These are phyloP conservation scores for Schwanniomyces vanrijiae DNA, from an alignment of 805 yeast species.

Conservation along the genomic window DNA sequence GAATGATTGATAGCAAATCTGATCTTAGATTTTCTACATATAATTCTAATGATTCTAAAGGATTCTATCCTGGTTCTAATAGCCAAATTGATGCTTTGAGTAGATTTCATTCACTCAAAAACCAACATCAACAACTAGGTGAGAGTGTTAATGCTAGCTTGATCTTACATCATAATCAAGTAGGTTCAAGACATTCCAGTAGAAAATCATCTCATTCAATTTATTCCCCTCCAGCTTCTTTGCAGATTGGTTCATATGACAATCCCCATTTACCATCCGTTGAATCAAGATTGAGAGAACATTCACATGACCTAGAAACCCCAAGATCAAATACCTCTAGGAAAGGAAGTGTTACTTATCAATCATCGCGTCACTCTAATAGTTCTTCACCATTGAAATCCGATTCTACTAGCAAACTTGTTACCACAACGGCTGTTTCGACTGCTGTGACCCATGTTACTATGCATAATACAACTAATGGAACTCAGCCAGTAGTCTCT, in stretches of 20 bases:
- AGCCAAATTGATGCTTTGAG: constrained; percentile 46
- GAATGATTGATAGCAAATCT: constrained; percentile 63
- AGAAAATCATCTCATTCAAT: constrained; percentile 33
- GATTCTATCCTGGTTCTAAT: constrained; percentile 14
- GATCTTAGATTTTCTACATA: constrained; percentile 43
- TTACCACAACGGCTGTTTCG: constrained; percentile 22
- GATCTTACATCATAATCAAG: constrained; percentile 24
- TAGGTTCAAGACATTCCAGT: constrained; percentile 20
- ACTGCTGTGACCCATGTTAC: constrained; percentile 24
- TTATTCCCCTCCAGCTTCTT: constrained; percentile 17
- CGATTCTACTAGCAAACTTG: constrained; percentile 12
- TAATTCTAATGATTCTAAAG: constrained; percentile 10
- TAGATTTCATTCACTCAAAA: constrained; percentile 51
- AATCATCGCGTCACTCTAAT: neutral
- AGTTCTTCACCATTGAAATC: constrained; percentile 15
- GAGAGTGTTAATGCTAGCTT: constrained; percentile 57
- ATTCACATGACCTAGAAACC: constrained; percentile 4
- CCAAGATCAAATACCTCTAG: neutral
- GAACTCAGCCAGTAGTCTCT: constrained; percentile 4
- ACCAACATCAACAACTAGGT: constrained; percentile 53
- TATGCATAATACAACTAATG: constrained; percentile 7
- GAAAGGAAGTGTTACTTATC: constrained; percentile 1
- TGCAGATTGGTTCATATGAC: constrained; percentile 25
- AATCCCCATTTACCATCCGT: constrained; percentile 31
- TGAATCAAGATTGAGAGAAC: constrained; percentile 28